A percentile compares a stretch with the other conserved stretches of the same genome.
Evolutionary conservation across 441 rosid species (phyloP).

Genomic region (Gossypium davidsonii): DNA sequence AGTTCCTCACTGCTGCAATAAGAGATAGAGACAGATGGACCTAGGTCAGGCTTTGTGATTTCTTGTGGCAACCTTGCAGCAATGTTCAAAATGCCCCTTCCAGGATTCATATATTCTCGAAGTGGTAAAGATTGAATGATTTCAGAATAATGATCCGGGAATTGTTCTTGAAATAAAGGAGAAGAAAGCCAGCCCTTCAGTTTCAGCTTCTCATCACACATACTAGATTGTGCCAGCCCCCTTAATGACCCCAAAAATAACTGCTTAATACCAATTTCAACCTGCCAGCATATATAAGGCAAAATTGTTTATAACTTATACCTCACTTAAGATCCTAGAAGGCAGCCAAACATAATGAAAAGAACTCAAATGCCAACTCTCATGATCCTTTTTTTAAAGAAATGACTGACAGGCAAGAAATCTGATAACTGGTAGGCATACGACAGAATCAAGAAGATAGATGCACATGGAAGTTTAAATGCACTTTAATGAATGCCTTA

Average conservation of each 20-base stretch:
- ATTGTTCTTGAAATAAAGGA: slow-evolving; percentile 66
- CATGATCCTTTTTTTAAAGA: not conserved
- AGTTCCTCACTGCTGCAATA: slow-evolving; percentile 66
- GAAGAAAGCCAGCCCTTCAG: slow-evolving; percentile 92
- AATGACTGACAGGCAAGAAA: not conserved
- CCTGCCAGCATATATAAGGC: slow-evolving; percentile 40
- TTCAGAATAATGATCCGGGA: slow-evolving; percentile 74
- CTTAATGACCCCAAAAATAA: slow-evolving; percentile 63
- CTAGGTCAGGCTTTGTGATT: slow-evolving; percentile 49
- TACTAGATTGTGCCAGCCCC: slow-evolving; percentile 51
- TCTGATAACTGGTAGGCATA: not conserved
- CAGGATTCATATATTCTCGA: slow-evolving; percentile 82
- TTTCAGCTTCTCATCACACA: slow-evolving; percentile 70
- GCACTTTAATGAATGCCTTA: slow-evolving; percentile 4
- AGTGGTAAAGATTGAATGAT: slow-evolving; percentile 63
- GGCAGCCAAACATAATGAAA: slow-evolving; percentile 2
- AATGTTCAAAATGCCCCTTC: slow-evolving; percentile 60
- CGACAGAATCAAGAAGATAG: slow-evolving; percentile 6
- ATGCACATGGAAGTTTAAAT: not conserved
- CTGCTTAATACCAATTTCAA: slow-evolving; percentile 76
- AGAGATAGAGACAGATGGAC: slow-evolving; percentile 75
- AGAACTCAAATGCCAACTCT: not conserved
- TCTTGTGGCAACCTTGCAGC: slow-evolving; percentile 58
- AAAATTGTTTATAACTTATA: slow-evolving; percentile 2
- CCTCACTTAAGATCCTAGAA: not conserved